Percentiles rank a stretch among this genome's conserved stretches.
These are phyloP conservation scores for Apiospora saccharicola DNA, from an alignment of 2,329 filamentous ascomycete species.

Conservation along the genomic window DNA sequence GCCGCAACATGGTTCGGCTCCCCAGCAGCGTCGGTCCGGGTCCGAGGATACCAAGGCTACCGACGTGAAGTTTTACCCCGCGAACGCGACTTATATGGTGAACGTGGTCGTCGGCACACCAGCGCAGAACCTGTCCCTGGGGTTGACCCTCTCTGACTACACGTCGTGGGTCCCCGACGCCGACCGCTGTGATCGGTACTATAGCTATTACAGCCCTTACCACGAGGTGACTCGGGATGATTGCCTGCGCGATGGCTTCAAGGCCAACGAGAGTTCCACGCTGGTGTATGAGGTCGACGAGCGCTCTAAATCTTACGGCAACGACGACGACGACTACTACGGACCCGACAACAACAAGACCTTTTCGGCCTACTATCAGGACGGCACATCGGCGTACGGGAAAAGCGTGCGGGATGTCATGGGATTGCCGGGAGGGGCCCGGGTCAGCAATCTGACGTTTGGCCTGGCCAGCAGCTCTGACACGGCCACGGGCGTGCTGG, in stretches of 20 bases:
- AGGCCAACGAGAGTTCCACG: slow-evolving; percentile 33
- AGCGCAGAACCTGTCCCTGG: slow-evolving; percentile 38
- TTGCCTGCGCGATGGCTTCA: not conserved
- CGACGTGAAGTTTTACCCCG: slow-evolving; percentile 6
- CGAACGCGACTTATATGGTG: slow-evolving; percentile 24
- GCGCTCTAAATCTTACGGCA: not conserved
- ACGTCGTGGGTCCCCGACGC: slow-evolving; percentile 42
- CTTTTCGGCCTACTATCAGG: slow-evolving; percentile 29
- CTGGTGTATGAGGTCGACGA: slow-evolving; percentile 31
- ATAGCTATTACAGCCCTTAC: not conserved
- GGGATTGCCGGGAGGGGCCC: slow-evolving; percentile 33
- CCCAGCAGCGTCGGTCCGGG: slow-evolving; percentile 19
- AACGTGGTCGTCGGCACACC: slow-evolving; percentile 34
- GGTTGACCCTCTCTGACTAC: slow-evolving; percentile 35
- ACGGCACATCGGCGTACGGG: slow-evolving; percentile 32
- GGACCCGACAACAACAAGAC: not conserved
- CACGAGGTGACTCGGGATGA: not conserved
- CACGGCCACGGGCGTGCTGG: slow-evolving; percentile 37
- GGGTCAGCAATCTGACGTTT: slow-evolving; percentile 39
- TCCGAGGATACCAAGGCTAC: not conserved
- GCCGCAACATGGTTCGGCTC: slow-evolving; percentile 14
- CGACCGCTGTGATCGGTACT: not conserved
- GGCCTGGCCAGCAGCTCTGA: slow-evolving; percentile 35
- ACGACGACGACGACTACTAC: slow-evolving; percentile 15
- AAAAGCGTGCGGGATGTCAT: slow-evolving; percentile 40